Evolutionary conservation across 1,284 basidiomycete genomes (phyloP), one percentile per base, ranked within the genome.

Genomic region (Tylopilus sp.): DNA sequence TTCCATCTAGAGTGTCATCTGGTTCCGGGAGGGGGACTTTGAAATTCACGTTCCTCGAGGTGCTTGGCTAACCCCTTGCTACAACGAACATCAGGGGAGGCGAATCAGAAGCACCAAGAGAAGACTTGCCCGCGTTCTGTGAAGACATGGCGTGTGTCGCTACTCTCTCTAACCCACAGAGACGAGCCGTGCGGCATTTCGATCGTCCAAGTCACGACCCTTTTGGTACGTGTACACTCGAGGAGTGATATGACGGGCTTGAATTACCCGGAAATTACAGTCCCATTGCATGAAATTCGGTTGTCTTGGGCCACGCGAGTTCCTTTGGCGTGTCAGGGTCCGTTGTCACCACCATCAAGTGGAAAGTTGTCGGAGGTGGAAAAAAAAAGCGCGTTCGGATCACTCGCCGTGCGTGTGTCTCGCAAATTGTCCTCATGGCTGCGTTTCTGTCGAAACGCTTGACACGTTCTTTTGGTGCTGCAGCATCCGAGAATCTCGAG

Each of bases 31-130:
- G 55, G n/a, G 57, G 31, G 65, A 66, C 40, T 75, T 77, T 59
- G 64, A 71, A 34, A 74, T n/a, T n/a, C n/a, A n/a, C n/a, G n/a
- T n/a, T n/a, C n/a, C n/a, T n/a, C n/a, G n/a, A n/a, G n/a, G n/a
- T n/a, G 46, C 60, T 79, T 39, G 75, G 75, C 1, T 69, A 73
- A 51, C 62, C 65, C 41, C 54, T 58, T 40, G 60, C 70, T 2
- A 71, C 74, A 16, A 72, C 72, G 33, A 63, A 67, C 29, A 73
- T 77, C 42, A 69, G 66, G 31, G 78, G 75, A 33, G 77, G 79
- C 6, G 76, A 78, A 54, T 65, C 59, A 18, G 65, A 72, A 54
- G 79, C 70, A 4, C 60, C 74, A 35, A 51, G 61, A 51, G 61
- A 38, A 60, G 72, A 19, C 66, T 75, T 28, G 59, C 58, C 21